A percentile compares a stretch with the other conserved stretches of the same genome.
These are phyloP conservation scores for Drosera spatulata DNA, from an alignment of 179 eudicot genomes.

Conservation along the genomic window DNA sequence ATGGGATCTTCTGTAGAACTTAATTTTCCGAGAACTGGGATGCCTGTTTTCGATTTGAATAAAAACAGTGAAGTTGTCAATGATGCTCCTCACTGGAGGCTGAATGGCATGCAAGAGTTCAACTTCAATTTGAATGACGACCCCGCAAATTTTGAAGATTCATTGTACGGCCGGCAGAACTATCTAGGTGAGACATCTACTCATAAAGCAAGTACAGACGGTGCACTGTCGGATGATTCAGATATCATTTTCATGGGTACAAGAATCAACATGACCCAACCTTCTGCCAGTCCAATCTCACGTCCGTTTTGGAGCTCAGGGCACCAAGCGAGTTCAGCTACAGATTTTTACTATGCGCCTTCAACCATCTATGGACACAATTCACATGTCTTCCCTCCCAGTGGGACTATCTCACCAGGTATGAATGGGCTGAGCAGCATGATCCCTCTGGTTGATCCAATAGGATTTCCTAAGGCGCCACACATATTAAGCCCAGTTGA, in stretches of 20 bases:
- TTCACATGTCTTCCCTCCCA: no score
- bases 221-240: constrained; percentile 28
- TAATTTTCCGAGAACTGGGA: constrained; percentile 34
- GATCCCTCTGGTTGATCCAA: no score
- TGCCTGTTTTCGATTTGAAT: constrained; percentile 60
- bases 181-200: constrained; percentile 29
- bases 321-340: no score
- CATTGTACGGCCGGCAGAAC: constrained; percentile 14
- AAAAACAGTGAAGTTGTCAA: constrained; percentile 47
- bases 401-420: no score
- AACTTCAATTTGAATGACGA: constrained; percentile 73
- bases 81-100: constrained; percentile 32
- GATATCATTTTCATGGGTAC: constrained; percentile 56
- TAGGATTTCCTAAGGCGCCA: no score
- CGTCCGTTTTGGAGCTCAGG: no score
- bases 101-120: constrained; percentile 63
- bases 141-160: constrained; percentile 31
- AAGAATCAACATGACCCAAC: constrained; percentile 18
- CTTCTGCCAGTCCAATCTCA: no score
- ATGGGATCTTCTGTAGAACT: constrained; percentile 46
- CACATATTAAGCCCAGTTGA: no score
- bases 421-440: no score
- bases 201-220: constrained; percentile 21
- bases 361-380: no score
- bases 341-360: no score